phyloP scores from a whole-genome alignment of 768 basidiomycete genomes.

The Phaeolepiota aurea region DNA sequence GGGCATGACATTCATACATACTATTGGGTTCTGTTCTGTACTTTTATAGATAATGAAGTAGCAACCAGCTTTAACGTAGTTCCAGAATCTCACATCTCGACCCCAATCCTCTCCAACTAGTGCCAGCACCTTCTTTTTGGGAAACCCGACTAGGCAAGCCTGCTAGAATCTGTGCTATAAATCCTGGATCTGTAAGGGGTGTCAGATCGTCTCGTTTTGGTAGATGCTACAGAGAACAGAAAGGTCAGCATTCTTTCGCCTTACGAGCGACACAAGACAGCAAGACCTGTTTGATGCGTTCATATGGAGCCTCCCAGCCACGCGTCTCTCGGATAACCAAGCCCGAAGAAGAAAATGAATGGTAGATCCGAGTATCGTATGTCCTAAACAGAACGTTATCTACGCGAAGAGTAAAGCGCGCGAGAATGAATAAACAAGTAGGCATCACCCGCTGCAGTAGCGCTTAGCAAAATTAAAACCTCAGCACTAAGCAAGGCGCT shows the following conservation, averaged over 20 bases:
- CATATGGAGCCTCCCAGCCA: slow-evolving; percentile 91
- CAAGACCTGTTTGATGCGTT: slow-evolving; percentile 68
- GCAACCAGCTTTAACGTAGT: slow-evolving; percentile 13
- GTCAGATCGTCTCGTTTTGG: slow-evolving; percentile 76
- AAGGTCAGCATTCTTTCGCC: not conserved
- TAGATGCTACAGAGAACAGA: slow-evolving; percentile 37
- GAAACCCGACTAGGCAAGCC: slow-evolving; percentile 51
- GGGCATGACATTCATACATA: not conserved
- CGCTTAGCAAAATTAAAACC: slow-evolving; percentile 1
- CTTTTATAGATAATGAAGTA: slow-evolving; percentile 1
- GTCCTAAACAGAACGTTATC: slow-evolving; percentile 91
- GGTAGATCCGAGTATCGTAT: slow-evolving; percentile 85
- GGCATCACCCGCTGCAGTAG: slow-evolving; percentile 89
- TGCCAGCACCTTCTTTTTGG: slow-evolving; percentile 58
- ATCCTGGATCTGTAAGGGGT: slow-evolving; percentile 80
- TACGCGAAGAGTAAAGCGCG: slow-evolving; percentile 88
- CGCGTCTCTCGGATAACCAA: slow-evolving; percentile 70
- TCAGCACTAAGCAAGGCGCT: slow-evolving; percentile 20
- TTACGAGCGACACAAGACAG: slow-evolving; percentile 1
- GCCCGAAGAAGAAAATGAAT: slow-evolving; percentile 64
- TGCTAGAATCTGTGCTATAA: slow-evolving; percentile 65
- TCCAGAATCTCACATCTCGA: slow-evolving; percentile 48
- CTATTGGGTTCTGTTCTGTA: slow-evolving; percentile 11
- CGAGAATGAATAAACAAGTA: slow-evolving; percentile 83
- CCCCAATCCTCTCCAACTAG: slow-evolving; percentile 81